Conservation (phyloP, 345 rosid genomes). For the Toxicodendron radicans region DNA sequence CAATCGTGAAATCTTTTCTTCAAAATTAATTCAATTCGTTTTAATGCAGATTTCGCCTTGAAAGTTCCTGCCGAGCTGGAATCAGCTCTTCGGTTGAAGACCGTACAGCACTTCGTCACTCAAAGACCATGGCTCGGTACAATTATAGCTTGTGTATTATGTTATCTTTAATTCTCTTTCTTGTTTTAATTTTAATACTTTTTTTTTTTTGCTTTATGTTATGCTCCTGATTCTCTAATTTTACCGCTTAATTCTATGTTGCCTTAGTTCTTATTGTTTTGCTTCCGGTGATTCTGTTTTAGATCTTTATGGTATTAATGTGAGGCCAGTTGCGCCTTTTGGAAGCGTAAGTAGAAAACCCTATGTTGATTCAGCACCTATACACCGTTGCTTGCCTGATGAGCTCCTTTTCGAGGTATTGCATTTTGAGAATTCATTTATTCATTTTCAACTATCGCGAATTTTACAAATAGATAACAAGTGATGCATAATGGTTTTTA, state of each 20-base stretch:
- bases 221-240: background rate
- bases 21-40: background rate
- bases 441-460: background rate
- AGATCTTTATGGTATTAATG: conserved; percentile 92
- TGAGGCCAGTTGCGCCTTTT: conserved; percentile 80
- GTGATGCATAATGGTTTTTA: background rate
- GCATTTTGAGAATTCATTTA: background rate
- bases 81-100: conserved; percentile 75
- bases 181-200: background rate
- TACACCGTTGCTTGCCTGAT: conserved; percentile 88
- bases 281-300: background rate
- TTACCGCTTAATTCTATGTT: background rate
- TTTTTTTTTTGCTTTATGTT: background rate
- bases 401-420: conserved; percentile 88
- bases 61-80: conserved; percentile 77
- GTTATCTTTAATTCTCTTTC: background rate
- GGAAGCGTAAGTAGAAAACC: conserved; percentile 72
- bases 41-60: conserved; percentile 45
- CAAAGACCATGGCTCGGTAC: conserved; percentile 96
- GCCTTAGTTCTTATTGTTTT: conserved; percentile 5
- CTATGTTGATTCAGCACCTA: conserved; percentile 60
- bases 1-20: background rate
- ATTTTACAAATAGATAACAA: background rate
- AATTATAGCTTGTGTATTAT: conserved; percentile 5
- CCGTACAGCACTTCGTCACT: conserved; percentile 61